A percentile compares a stretch with the other conserved stretches of the same genome.
Evolutionary conservation across 768 basidiomycete genomes (phyloP).

Genomic region (Hypsizygus marmoreus): DNA sequence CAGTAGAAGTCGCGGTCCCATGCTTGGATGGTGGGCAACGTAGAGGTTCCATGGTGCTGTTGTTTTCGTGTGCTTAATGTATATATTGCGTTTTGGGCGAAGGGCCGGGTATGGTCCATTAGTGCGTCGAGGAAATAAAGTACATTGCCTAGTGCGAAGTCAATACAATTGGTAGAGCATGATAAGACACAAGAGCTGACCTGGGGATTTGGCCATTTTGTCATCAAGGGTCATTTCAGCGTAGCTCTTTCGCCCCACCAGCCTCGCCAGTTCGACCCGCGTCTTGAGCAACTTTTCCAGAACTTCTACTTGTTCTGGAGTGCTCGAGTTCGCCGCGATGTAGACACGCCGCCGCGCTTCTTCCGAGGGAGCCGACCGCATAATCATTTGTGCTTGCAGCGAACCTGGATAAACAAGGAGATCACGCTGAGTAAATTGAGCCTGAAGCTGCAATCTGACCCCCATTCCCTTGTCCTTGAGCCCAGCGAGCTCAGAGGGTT

Average conservation of each 20-base stretch:
- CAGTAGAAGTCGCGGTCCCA: constrained; percentile 98
- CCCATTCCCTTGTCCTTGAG: constrained; percentile 80
- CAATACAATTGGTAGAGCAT: constrained; percentile 2
- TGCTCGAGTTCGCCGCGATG: constrained; percentile 78
- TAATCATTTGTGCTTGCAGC: constrained; percentile 91
- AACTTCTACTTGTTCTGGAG: constrained; percentile 70
- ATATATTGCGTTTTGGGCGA: constrained; percentile 73
- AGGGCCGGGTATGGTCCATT: constrained; percentile 76
- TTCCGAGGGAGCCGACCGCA: constrained; percentile 84
- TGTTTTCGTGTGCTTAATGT: constrained; percentile 74
- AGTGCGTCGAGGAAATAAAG: constrained; percentile 81
- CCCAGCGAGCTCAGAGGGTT: constrained; percentile 68
- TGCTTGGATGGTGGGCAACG: constrained; percentile 74
- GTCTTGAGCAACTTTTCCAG: constrained; percentile 76
- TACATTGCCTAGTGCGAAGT: constrained; percentile 79
- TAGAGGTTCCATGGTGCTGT: constrained; percentile 58
- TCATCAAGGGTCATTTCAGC: constrained; percentile 86
- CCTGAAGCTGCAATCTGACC: constrained; percentile 69
- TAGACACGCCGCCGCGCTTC: constrained; percentile 82
- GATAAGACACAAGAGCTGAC: constrained; percentile 38
- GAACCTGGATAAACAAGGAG: constrained; percentile 84
- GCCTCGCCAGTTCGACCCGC: constrained; percentile 77
- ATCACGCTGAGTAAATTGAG: constrained; percentile 73
- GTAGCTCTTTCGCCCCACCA: constrained; percentile 86
- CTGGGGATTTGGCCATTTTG: constrained; percentile 97